Evolutionary conservation across 352 stramenopile species (phyloP).

Genomic region (Albugo laibachii): DNA sequence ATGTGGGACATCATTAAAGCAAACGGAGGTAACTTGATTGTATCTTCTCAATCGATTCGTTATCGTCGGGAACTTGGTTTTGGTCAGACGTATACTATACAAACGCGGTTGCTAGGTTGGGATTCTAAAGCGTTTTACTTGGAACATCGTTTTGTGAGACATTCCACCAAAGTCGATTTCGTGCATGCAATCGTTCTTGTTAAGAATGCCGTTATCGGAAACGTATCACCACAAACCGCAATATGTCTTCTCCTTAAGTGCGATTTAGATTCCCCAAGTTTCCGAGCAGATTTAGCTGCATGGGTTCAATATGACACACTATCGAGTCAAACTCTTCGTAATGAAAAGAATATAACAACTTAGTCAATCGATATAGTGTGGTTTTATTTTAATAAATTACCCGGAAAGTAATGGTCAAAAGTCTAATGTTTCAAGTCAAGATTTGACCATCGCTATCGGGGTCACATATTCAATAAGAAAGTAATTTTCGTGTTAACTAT

Average conservation of each 20-base stretch:
- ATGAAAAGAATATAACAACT: slow-evolving; percentile 6
- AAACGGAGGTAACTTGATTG: slow-evolving; percentile 48
- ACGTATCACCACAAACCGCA: slow-evolving; percentile 17
- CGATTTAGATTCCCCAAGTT: slow-evolving; percentile 18
- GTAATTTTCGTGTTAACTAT: slow-evolving; percentile 30
- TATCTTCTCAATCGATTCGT: slow-evolving; percentile 58
- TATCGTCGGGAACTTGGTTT: slow-evolving; percentile 66
- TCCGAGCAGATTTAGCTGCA: slow-evolving; percentile 20
- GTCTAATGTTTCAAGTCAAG: slow-evolving; percentile 1
- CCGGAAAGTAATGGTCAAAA: slow-evolving; percentile 7
- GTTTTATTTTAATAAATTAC: slow-evolving; percentile 9
- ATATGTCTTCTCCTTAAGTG: slow-evolving; percentile 35
- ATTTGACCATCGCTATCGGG: not conserved
- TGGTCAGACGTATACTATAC: slow-evolving; percentile 37
- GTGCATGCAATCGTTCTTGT: slow-evolving; percentile 74
- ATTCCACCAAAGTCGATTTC: slow-evolving; percentile 15
- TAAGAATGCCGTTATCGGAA: slow-evolving; percentile 68
- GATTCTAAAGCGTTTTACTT: slow-evolving; percentile 71
- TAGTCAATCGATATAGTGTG: slow-evolving; percentile 4
- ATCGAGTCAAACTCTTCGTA: slow-evolving; percentile 48
- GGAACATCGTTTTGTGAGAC: slow-evolving; percentile 66
- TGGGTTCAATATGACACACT: slow-evolving; percentile 63
- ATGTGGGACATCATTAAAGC: slow-evolving; percentile 40
- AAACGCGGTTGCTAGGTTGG: slow-evolving; percentile 63
- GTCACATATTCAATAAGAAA: not conserved